Conservation (phyloP, 148 eudicot genomes). For the Dysphania ambrosioides region DNA sequence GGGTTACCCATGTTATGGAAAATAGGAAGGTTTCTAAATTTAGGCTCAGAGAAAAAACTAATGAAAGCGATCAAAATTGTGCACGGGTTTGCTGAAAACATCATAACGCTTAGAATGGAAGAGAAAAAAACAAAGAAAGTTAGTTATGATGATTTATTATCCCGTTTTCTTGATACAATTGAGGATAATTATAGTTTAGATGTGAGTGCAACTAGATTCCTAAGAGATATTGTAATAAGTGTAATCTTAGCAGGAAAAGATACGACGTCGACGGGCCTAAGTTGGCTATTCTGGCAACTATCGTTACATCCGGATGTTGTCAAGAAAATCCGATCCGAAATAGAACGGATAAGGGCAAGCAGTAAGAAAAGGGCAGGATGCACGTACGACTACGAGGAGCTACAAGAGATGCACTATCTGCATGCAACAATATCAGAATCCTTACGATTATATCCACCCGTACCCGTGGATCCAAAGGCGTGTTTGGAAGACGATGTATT, state of each 20-base stretch:
- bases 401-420: conserved; percentile 57
- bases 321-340: conserved; percentile 42
- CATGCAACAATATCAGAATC: conserved; percentile 63
- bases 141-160: conserved; percentile 46
- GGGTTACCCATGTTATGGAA: conserved; percentile 35
- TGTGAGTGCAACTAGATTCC: conserved; percentile 15
- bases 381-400: conserved; percentile 33
- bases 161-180: conserved; percentile 45
- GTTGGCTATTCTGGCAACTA: conserved; percentile 72
- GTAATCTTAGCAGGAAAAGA: conserved; percentile 67
- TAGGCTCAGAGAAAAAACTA: conserved; percentile 55
- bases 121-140: conserved; percentile 24
- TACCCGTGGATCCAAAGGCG: conserved; percentile 50
- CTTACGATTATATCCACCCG: conserved; percentile 64
- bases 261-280: conserved; percentile 58
- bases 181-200: neutral
- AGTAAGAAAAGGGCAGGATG: conserved; percentile 26
- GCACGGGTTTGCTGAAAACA: conserved; percentile 54
- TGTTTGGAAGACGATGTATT: conserved; percentile 45
- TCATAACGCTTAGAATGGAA: conserved; percentile 43
- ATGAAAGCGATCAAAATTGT: conserved; percentile 43
- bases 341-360: conserved; percentile 13
- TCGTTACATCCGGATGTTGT: conserved; percentile 33
- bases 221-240: conserved; percentile 62
- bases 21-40: conserved; percentile 39